phyloP scores from a whole-genome alignment of 805 yeast species.

The Monosporozyma aerobia region DNA sequence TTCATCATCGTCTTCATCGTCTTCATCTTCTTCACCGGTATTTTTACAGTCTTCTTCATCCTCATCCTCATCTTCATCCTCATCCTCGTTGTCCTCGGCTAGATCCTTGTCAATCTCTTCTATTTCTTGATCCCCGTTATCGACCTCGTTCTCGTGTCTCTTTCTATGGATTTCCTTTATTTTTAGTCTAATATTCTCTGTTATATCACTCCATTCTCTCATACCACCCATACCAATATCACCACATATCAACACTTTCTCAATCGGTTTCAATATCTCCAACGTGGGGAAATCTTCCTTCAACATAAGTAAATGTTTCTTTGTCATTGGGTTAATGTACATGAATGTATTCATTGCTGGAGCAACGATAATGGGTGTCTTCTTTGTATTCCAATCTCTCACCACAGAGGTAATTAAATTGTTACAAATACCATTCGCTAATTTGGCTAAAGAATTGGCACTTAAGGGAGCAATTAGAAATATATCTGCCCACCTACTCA shows the following conservation, averaged over 20 bases:
- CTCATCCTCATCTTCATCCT: slow-evolving; percentile 34
- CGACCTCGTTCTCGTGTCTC: slow-evolving; percentile 28
- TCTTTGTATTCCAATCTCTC: slow-evolving; percentile 66
- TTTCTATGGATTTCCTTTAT: slow-evolving; percentile 22
- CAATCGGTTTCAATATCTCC: slow-evolving; percentile 68
- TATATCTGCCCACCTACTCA: slow-evolving; percentile 80
- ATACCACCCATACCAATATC: slow-evolving; percentile 90
- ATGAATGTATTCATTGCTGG: slow-evolving; percentile 86
- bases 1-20: slow-evolving; percentile 34
- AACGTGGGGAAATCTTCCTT: slow-evolving; percentile 68
- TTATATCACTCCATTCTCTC: slow-evolving; percentile 82
- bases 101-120: slow-evolving; percentile 36
- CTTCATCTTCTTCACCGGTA: slow-evolving; percentile 34
- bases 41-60: slow-evolving; percentile 36
- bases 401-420: slow-evolving; percentile 65
- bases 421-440: slow-evolving; percentile 69
- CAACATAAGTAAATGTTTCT: slow-evolving; percentile 53
- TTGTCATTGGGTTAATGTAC: slow-evolving; percentile 72
- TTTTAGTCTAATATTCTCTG: slow-evolving; percentile 43
- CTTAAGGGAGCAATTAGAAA: slow-evolving; percentile 68
- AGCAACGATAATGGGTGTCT: slow-evolving; percentile 60
- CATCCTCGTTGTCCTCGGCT: slow-evolving; percentile 39
- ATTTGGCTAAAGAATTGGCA: slow-evolving; percentile 70
- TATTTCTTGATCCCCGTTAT: slow-evolving; percentile 21
- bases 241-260: slow-evolving; percentile 70